phyloP scores from a whole-genome alignment of 371 early-diverging fungal genomes.

The Saksenaea vasiformis region DNA sequence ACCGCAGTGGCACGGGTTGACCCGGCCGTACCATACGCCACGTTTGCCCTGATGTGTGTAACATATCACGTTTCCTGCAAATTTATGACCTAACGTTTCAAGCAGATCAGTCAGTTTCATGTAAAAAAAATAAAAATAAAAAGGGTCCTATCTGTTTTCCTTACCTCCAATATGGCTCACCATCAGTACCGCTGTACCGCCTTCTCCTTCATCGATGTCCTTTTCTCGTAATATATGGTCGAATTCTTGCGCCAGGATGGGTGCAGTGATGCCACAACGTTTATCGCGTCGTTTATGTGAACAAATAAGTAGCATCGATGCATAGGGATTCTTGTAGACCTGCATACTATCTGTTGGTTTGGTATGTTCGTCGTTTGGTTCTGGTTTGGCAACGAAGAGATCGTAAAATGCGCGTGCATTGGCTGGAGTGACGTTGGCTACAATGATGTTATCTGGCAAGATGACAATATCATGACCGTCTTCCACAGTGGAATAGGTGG shows the following conservation, averaged over 20 bases:
- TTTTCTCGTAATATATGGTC: constrained; percentile 57
- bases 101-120: background rate
- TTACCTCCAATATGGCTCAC: constrained; percentile 76
- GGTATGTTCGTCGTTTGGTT: constrained; percentile 2
- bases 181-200: constrained; percentile 53
- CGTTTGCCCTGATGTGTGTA: constrained; percentile 55
- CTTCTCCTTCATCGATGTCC: constrained; percentile 57
- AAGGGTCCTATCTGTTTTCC: too few relatives aligned
- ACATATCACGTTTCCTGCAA: constrained; percentile 77
- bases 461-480: constrained; percentile 45
- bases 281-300: constrained; percentile 80
- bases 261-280: constrained; percentile 79
- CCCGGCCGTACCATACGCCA: constrained; percentile 72
- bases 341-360: constrained; percentile 20
- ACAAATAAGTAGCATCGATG: constrained; percentile 70
- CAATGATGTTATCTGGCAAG: constrained; percentile 59
- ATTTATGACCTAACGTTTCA: constrained; percentile 70
- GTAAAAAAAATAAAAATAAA: background rate
- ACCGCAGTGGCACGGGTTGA: constrained; percentile 59
- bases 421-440: constrained; percentile 53
- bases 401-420: constrained; percentile 51
- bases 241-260: constrained; percentile 71
- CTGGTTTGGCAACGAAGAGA: constrained; percentile 35
- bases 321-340: constrained; percentile 48
- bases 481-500: constrained; percentile 25